phyloP scores from a whole-genome alignment of 257 asterid genomes.

The Nicotiana benthamiana region DNA sequence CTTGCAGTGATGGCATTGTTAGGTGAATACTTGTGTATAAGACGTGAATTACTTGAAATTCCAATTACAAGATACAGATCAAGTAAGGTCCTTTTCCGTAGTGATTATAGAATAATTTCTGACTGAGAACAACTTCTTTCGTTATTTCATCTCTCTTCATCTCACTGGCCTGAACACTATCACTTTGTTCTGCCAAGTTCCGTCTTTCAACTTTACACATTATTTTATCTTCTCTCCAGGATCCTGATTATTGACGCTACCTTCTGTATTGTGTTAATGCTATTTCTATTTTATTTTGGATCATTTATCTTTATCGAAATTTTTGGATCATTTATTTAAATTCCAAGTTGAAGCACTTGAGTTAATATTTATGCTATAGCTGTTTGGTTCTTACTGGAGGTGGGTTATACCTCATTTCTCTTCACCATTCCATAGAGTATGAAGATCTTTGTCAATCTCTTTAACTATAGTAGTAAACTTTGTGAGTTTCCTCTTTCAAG shows the following conservation, averaged over 20 bases:
- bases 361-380: background rate
- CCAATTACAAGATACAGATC: constrained; percentile 62
- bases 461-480: background rate
- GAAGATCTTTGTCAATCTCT: background rate
- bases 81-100: constrained; percentile 38
- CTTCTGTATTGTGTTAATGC: background rate
- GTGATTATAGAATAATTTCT: background rate
- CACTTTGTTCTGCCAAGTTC: background rate
- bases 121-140: background rate
- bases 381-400: background rate
- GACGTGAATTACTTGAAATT: constrained; percentile 61
- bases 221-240: background rate
- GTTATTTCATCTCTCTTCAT: background rate
- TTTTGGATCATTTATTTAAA: background rate
- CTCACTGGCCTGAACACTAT: background rate
- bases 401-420: background rate
- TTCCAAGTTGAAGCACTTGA: background rate
- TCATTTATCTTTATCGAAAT: background rate
- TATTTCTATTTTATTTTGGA: background rate
- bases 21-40: constrained; percentile 80
- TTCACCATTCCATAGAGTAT: background rate
- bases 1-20: constrained; percentile 72
- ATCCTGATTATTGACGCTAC: background rate
- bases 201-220: background rate
- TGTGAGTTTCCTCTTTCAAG: background rate